Percentiles rank a stretch among this genome's conserved stretches.
phyloP scores from a whole-genome alignment of 2,329 filamentous ascomycete species.

The Aspergillus sojae region DNA sequence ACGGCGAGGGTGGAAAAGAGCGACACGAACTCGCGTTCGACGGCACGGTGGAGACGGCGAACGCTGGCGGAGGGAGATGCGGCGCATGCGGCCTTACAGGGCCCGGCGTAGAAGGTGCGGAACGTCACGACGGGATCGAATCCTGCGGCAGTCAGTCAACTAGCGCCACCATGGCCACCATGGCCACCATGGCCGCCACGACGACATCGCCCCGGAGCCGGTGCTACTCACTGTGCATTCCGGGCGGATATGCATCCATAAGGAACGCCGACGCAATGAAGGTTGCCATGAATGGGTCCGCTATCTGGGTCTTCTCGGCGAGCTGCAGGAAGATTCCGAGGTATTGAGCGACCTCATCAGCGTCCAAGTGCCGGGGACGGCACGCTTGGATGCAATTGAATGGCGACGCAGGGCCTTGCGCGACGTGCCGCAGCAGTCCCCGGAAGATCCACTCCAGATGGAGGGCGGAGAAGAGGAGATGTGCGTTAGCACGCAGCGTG shows the following conservation, averaged over 20 bases:
- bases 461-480: slow-evolving; percentile 2
- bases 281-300: background rate
- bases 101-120: no score
- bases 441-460: no score
- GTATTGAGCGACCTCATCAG: background rate
- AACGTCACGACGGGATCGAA: no score
- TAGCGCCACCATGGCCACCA: no score
- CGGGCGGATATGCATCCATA: slow-evolving; percentile 10
- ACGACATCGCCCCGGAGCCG: background rate
- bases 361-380: background rate
- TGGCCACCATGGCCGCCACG: background rate
- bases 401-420: background rate
- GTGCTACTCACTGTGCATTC: slow-evolving; percentile 13
- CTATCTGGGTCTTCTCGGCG: no score
- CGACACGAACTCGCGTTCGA: background rate
- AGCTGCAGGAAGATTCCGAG: background rate
- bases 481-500: background rate
- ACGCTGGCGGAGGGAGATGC: background rate
- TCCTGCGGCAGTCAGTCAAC: slow-evolving; percentile 1
- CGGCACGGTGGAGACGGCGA: background rate
- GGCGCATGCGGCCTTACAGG: background rate
- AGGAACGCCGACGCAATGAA: slow-evolving; percentile 8
- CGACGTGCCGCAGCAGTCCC: background rate
- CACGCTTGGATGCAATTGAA: background rate
- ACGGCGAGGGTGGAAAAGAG: slow-evolving; percentile 1